Percentiles rank a stretch among this genome's conserved stretches.
Evolutionary conservation across 768 basidiomycete genomes (phyloP).

Genomic region (Mycena kentingensis): DNA sequence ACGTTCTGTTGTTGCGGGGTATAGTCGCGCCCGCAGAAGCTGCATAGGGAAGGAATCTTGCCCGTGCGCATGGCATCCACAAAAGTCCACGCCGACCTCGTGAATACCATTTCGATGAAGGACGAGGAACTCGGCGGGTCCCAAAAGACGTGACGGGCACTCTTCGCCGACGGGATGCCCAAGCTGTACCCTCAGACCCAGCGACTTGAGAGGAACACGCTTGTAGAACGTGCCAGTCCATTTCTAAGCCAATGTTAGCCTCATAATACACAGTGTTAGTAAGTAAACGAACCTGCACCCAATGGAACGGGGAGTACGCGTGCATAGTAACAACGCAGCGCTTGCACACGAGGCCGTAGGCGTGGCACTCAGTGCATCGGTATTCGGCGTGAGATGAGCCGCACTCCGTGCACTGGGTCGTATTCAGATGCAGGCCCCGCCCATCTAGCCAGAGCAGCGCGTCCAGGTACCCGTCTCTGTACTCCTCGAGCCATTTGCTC

Average conservation of each 20-base stretch:
- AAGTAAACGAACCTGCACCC: background rate
- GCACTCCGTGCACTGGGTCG: background rate
- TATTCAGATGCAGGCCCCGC: background rate
- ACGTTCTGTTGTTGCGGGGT: constrained; percentile 26
- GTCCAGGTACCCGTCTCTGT: background rate
- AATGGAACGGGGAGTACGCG: background rate
- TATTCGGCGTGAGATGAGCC: background rate
- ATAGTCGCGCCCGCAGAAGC: constrained; percentile 30
- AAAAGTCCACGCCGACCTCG: constrained; percentile 32
- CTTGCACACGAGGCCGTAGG: background rate
- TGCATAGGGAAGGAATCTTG: constrained; percentile 24
- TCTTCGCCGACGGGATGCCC: constrained; percentile 19
- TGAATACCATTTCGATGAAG: constrained; percentile 32
- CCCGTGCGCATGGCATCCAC: constrained; percentile 26
- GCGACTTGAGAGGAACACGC: constrained; percentile 14
- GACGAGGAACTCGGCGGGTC: constrained; percentile 28
- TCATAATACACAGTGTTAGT: background rate
- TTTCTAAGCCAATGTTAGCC: constrained; percentile 3
- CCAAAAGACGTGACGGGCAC: constrained; percentile 20
- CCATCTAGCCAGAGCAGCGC: background rate
- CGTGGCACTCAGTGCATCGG: background rate
- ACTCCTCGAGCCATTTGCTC: background rate
- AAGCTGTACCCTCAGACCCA: constrained; percentile 28
- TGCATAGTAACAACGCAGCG: background rate
- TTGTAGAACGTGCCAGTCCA: constrained; percentile 26